Evolutionary conservation across 2,329 filamentous ascomycete genomes (phyloP), one percentile per base, ranked within the genome.

Genomic region (Colletotrichum sp.): DNA sequence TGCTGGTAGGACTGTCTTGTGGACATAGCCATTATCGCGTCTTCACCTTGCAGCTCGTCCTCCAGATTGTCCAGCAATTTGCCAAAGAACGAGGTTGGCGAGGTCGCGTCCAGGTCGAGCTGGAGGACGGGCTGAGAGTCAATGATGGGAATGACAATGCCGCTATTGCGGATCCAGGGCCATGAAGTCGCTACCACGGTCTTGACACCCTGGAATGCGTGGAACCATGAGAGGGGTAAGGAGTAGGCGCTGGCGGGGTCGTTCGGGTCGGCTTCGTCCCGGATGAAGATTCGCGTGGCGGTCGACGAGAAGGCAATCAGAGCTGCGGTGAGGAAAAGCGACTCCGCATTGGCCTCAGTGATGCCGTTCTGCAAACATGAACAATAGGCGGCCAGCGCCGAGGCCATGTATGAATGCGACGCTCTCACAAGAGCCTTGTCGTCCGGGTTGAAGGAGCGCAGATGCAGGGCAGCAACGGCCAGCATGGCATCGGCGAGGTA

Each of bases 291-390:
- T 79, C 93, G 86, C 65, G 92, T 88, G 55, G 94, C 87, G 32
- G 92, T 89, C 78, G 94, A 87, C 82, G 95, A 88, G 82, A 95
- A 92, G 80, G 94, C 86, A 81, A 95, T 91, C 79, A 94, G 85
- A 4, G 91, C 87, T 2, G 92, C 87, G 0, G 92, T 93, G 26
- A 93, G 84, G 78, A 93, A 93, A 2, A 93, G 85, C 0, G 91
- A 87, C 80, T 93, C 92, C 10, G 92, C 91, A 73, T 93, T 93
- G 36, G 85, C 83, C 36, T 89, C 86, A 34, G 88, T 90, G 73
- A 93, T 91, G 30, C 92, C 92, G 36, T 85, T 85, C 60, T 88
- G 89, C 34, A 93, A 84, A 1, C 88, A 87, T 4, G 87, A 85
- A 75, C 91, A 90, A 80, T 93, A 93, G 73, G 92, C 89, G 52